phyloP scores from a whole-genome alignment of 2,329 filamentous ascomycete species.

The Mollisiaceae sp. region DNA sequence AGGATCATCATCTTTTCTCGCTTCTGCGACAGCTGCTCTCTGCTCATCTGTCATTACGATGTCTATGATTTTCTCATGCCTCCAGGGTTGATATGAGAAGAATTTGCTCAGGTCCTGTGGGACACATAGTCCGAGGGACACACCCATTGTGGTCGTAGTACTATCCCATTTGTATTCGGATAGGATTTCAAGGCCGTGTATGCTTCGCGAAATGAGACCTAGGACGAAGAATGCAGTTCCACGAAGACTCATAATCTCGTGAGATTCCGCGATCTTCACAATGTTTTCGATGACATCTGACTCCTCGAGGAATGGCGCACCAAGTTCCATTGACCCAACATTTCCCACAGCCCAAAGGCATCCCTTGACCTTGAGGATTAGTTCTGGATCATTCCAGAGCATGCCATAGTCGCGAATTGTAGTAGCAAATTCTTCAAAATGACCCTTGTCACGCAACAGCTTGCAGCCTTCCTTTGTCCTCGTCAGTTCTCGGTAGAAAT shows the following conservation, averaged over 20 bases:
- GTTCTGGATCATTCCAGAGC: slow-evolving; percentile 82
- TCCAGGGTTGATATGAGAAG: slow-evolving; percentile 72
- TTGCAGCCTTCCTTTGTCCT: slow-evolving; percentile 91
- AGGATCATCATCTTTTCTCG: slow-evolving; percentile 61
- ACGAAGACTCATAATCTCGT: slow-evolving; percentile 88
- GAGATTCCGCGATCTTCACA: slow-evolving; percentile 83
- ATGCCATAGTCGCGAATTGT: slow-evolving; percentile 89
- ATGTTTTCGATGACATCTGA: slow-evolving; percentile 88
- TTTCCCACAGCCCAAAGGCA: slow-evolving; percentile 98
- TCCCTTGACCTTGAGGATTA: slow-evolving; percentile 91
- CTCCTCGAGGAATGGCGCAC: slow-evolving; percentile 90
- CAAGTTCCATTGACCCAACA: slow-evolving; percentile 96
- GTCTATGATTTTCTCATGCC: slow-evolving; percentile 42
- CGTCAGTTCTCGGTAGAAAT: slow-evolving; percentile 96
- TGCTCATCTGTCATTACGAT: slow-evolving; percentile 49
- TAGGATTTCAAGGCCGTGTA: slow-evolving; percentile 90
- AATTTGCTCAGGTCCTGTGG: slow-evolving; percentile 79
- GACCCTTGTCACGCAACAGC: slow-evolving; percentile 87
- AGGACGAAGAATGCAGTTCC: slow-evolving; percentile 97
- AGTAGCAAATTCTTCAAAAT: slow-evolving; percentile 90
- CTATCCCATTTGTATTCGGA: slow-evolving; percentile 92
- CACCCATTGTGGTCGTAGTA: slow-evolving; percentile 81
- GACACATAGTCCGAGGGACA: slow-evolving; percentile 85
- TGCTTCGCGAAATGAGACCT: slow-evolving; percentile 87
- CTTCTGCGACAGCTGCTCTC: slow-evolving; percentile 52